Evolutionary conservation across 1,139 yeast genomes (phyloP).

Genomic region (Petasospora fabianii): DNA sequence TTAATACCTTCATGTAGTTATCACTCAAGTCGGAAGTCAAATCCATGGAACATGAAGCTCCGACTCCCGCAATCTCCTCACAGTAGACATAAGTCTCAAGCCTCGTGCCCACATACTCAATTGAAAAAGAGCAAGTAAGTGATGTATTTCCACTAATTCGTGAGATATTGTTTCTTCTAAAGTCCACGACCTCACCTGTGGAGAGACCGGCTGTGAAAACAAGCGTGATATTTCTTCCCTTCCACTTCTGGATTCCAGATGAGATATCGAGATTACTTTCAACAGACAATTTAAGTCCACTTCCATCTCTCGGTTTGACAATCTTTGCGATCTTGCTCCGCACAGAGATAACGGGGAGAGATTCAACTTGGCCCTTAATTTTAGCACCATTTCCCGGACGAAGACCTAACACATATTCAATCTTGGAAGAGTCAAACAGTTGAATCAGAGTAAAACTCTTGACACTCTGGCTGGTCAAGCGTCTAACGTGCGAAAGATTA

Average conservation of each 20-base stretch:
- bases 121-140: slow-evolving; percentile 26
- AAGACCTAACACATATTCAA: slow-evolving; percentile 39
- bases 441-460: slow-evolving; percentile 30
- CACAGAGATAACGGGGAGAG: slow-evolving; percentile 32
- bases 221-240: slow-evolving; percentile 30
- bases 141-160: slow-evolving; percentile 30
- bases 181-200: slow-evolving; percentile 36
- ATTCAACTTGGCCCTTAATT: slow-evolving; percentile 28
- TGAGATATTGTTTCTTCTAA: slow-evolving; percentile 34
- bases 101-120: slow-evolving; percentile 21
- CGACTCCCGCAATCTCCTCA: slow-evolving; percentile 33
- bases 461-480: slow-evolving; percentile 35
- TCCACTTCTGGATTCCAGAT: slow-evolving; percentile 29
- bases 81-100: slow-evolving; percentile 32
- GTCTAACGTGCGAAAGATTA: slow-evolving; percentile 38
- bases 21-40: slow-evolving; percentile 1
- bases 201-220: slow-evolving; percentile 29
- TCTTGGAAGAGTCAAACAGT: slow-evolving; percentile 29
- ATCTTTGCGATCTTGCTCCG: slow-evolving; percentile 16
- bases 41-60: not conserved
- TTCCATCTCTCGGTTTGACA: slow-evolving; percentile 2
- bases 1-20: not conserved
- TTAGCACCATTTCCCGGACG: slow-evolving; percentile 38
- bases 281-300: slow-evolving; percentile 24
- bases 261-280: slow-evolving; percentile 6